Conservation (phyloP, 495 filamentous ascomycete genomes). For the Coniosporium apollinis region DNA sequence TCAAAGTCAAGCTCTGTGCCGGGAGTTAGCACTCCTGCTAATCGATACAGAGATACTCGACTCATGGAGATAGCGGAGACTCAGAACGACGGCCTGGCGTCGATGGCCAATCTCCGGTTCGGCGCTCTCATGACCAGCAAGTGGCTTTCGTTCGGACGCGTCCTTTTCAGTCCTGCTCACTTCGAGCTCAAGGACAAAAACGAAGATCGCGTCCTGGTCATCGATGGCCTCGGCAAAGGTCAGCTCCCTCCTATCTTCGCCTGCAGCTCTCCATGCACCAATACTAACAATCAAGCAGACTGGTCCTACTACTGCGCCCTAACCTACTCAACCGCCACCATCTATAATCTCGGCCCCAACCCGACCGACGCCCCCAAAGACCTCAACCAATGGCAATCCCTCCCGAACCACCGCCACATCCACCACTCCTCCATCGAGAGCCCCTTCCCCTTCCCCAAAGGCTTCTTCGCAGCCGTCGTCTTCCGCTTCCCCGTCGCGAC, state of each 20-base stretch:
- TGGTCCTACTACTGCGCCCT: constrained; percentile 97
- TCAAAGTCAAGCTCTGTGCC: constrained; percentile 13
- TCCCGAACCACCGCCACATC: constrained; percentile 73
- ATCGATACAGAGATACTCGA: constrained; percentile 23
- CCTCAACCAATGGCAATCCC: constrained; percentile 37
- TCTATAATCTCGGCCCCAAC: constrained; percentile 65
- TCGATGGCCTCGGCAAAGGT: constrained; percentile 70
- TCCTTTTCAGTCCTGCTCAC: constrained; percentile 85
- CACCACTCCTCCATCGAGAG: constrained; percentile 48
- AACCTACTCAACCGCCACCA: constrained; percentile 68
- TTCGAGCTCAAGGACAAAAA: constrained; percentile 43
- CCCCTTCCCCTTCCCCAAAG: constrained; percentile 72
- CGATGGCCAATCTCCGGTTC: constrained; percentile 68
- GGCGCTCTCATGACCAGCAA: constrained; percentile 60
- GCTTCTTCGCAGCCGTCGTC: constrained; percentile 72
- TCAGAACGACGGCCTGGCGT: constrained; percentile 44
- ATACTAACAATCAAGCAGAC: too few species aligned
- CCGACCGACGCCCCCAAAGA: constrained; percentile 18
- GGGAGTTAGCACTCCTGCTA: constrained; percentile 6
- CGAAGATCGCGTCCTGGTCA: constrained; percentile 51
- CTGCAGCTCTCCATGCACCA: too few species aligned
- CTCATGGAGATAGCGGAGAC: constrained; percentile 33
- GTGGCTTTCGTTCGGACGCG: constrained; percentile 89
- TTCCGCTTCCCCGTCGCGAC: constrained; percentile 72
- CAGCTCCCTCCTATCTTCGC: too few species aligned